Base-by-base conservation (phyloP, 768 basidiomycete genomes). In the Suillus brevipes region DNA sequence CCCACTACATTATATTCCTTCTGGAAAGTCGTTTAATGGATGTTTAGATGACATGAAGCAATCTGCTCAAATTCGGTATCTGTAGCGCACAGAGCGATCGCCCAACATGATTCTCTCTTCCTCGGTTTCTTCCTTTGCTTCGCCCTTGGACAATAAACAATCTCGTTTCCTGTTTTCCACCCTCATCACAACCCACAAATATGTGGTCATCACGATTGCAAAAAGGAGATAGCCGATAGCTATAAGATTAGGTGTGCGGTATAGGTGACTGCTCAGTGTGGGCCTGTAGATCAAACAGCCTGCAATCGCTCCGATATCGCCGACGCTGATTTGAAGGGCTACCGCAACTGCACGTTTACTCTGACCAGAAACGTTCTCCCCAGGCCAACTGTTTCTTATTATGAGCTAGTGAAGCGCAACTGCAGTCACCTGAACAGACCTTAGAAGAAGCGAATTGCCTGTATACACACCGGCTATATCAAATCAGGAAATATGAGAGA, bases 321-420 rank as follows among this genome's bases (percentile, higher is more conserved):
- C 86, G 13, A 89, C 82, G 10, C 84, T 84, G 57, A 89, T 88
- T 70, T 89, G 88, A 81, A 86, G 82, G 1, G 85, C 88, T 4
- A 87, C 80, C 1, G 84, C 85, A 2, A 87, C 80, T 0, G 88
- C 87, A 14, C 88, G 82, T 71, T 89, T 88, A 4, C 87, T 89
- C 68, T 89, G 87, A 13, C 83, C 85, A 14, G 86, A 86, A n/a
- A 89, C 86, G 66, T 89, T 89, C 73, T 89, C 87, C 20, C 83
- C 80, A 1, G 87, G 85, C 85, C 88, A 88, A 62, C 83, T 73
- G 31, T 60, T n/a, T 47, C 45, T 25, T 16, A 31, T 25, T 49
- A n/a, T n/a, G n/a, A 57, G 36, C 13, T 18, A 28, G 18, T 42
- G 23, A 38, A 38, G n/a, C 25, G 4, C 55, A 42, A 47, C 65